Evolutionary conservation across 106 monocot genomes (phyloP).

Genomic region (Dendrobium officinale): DNA sequence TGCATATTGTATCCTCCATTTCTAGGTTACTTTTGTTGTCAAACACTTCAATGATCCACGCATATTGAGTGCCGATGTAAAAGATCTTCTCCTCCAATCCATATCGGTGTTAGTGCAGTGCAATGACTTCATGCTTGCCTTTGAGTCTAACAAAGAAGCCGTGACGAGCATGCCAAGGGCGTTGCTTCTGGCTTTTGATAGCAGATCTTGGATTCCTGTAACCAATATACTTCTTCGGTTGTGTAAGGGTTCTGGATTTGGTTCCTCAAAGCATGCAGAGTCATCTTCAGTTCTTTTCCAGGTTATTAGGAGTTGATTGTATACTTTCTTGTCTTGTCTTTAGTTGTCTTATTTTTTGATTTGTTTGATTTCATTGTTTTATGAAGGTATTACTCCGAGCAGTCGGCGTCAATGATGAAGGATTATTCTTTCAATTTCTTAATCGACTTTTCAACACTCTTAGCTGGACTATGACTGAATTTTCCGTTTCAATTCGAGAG

Average conservation of each 20-base stretch:
- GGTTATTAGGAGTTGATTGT: constrained; percentile 23
- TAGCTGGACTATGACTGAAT: constrained; percentile 98
- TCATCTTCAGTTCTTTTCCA: constrained; percentile 78
- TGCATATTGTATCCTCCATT: constrained; percentile 1
- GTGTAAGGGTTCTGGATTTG: constrained; percentile 88
- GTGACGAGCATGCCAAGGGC: constrained; percentile 69
- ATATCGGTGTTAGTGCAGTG: constrained; percentile 82
- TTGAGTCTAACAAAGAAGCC: constrained; percentile 81
- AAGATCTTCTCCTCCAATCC: constrained; percentile 89
- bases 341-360: neutral
- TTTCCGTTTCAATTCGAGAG: constrained; percentile 86
- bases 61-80: constrained; percentile 79
- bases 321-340: neutral
- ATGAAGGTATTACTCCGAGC: constrained; percentile 70
- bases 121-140: constrained; percentile 70
- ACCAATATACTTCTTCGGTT: constrained; percentile 74
- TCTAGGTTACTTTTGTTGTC: constrained; percentile 79
- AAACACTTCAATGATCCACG: constrained; percentile 83
- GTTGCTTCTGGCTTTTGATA: constrained; percentile 78
- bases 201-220: constrained; percentile 93
- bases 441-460: constrained; percentile 96
- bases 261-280: constrained; percentile 73
- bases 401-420: constrained; percentile 61
- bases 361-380: constrained; percentile 9
- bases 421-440: constrained; percentile 76